Evolutionary conservation across 768 basidiomycete genomes (phyloP).

Genomic region (Agaricus subrufescens): DNA sequence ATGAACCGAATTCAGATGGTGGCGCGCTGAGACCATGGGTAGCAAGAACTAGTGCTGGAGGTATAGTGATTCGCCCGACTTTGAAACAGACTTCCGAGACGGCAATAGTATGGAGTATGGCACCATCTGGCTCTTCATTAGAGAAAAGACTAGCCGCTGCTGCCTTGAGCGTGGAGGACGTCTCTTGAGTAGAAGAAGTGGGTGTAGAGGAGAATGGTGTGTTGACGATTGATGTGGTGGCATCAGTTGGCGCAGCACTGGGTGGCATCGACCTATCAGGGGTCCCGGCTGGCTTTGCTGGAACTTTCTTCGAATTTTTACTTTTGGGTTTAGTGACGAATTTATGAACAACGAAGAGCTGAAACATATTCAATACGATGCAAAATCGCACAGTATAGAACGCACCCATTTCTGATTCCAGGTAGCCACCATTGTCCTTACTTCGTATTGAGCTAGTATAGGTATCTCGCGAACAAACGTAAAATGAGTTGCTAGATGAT

Average conservation of each 20-base stretch:
- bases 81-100: slow-evolving; percentile 69
- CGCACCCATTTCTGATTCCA: slow-evolving; percentile 84
- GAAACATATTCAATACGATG: background rate
- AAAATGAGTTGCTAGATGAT: slow-evolving; percentile 53
- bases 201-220: slow-evolving; percentile 17
- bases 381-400: background rate
- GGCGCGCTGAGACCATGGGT: slow-evolving; percentile 49
- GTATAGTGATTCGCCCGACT: slow-evolving; percentile 65
- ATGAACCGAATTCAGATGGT: slow-evolving; percentile 14
- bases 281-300: slow-evolving; percentile 3
- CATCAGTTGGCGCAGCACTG: slow-evolving; percentile 32
- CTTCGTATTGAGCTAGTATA: slow-evolving; percentile 55
- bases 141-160: slow-evolving; percentile 7
- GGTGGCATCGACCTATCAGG: slow-evolving; percentile 14
- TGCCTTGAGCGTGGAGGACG: slow-evolving; percentile 23
- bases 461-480: slow-evolving; percentile 70
- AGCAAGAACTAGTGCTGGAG: slow-evolving; percentile 59
- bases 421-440: slow-evolving; percentile 47
- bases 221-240: slow-evolving; percentile 19
- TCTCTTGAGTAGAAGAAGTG: background rate
- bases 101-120: slow-evolving; percentile 55
- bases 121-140: slow-evolving; percentile 46
- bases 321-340: slow-evolving; percentile 53
- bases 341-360: slow-evolving; percentile 63
- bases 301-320: slow-evolving; percentile 21